These are phyloP conservation scores for Fusarium verrucosum DNA, from an alignment of 2,329 filamentous ascomycete species.

Conservation along the genomic window DNA sequence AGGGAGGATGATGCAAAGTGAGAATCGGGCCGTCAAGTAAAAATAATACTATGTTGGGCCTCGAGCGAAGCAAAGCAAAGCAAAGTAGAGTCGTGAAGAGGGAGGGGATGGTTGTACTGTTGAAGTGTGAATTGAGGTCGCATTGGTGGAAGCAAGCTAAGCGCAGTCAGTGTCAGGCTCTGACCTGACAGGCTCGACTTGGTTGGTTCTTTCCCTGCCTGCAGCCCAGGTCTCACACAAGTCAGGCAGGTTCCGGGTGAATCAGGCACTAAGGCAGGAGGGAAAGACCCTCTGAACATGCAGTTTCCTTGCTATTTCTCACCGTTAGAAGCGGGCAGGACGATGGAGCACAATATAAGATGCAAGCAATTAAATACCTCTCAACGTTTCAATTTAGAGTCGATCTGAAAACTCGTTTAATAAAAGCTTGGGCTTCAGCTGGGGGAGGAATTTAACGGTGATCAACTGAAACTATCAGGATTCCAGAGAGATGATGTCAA, in stretches of 20 bases:
- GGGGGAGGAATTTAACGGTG: constrained; percentile 7
- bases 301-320: constrained; percentile 10
- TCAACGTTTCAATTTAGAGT: neutral
- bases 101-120: constrained; percentile 35
- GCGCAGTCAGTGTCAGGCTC: constrained; percentile 37
- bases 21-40: constrained; percentile 13
- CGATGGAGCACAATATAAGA: neutral
- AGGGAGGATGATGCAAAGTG: neutral
- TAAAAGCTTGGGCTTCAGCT: constrained; percentile 23
- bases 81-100: constrained; percentile 31
- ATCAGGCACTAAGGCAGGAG: constrained; percentile 38
- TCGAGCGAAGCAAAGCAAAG: constrained; percentile 18
- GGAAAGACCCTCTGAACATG: constrained; percentile 6
- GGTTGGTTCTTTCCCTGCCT: constrained; percentile 32
- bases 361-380: constrained; percentile 9
- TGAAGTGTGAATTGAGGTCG: constrained; percentile 30
- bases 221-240: constrained; percentile 30
- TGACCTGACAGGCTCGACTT: no score
- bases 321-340: constrained; percentile 32
- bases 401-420: constrained; percentile 28
- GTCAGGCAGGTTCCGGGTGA: constrained; percentile 20
- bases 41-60: constrained; percentile 12
- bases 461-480: constrained; percentile 12
- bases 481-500: constrained; percentile 20
- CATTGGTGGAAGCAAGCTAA: constrained; percentile 21